Evolutionary conservation across 129 eudicot genomes (phyloP), one percentile per base, ranked within the genome.

Genomic region (Logfia minima): DNA sequence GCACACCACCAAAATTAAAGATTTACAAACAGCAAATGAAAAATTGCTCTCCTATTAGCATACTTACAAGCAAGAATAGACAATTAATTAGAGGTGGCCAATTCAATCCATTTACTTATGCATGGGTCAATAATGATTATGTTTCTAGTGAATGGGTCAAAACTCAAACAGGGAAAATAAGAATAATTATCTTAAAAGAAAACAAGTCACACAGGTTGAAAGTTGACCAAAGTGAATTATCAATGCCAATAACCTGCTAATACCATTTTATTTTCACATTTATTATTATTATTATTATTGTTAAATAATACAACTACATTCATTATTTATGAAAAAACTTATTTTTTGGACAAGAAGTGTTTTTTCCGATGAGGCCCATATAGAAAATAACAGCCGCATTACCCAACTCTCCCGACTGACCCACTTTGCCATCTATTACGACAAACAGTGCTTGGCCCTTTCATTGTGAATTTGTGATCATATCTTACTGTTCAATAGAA

Each of bases 21-120:
- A 67, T 6, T 53, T 32, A 53, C 35, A 66, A 70, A 34, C 43
- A 70, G 71, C 77, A 41, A 60, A 70, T 61, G 71, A 68, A 58
- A 69, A 6, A 59, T 59, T 43, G 26, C 8, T 78, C n/a, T 52
- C 39, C 39, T 55, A 11, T 67, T 66, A 21, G 51, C 48, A 26
- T 77, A 34, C 1, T 6, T 34, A 56, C 41, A 55, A n/a, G 18
- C 21, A 17, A 32, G 18, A 32, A 58, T 11, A 28, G 0, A 1
- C 4, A 65, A 5, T 14, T 11, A 65, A 48, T 14, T 48, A 48
- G 18, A 48, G 55, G 18, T 48, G 18, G 55, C n/a, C 55, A 14
- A 13, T 14, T 48, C 55, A 14, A 48, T 5, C 55, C 17, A 3
- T 48, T 48, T 48, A 48, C 55, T 48, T 48, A 48, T 3, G 55